Conservation (phyloP, 306 rosid genomes). For the Nissolia schottii region DNA sequence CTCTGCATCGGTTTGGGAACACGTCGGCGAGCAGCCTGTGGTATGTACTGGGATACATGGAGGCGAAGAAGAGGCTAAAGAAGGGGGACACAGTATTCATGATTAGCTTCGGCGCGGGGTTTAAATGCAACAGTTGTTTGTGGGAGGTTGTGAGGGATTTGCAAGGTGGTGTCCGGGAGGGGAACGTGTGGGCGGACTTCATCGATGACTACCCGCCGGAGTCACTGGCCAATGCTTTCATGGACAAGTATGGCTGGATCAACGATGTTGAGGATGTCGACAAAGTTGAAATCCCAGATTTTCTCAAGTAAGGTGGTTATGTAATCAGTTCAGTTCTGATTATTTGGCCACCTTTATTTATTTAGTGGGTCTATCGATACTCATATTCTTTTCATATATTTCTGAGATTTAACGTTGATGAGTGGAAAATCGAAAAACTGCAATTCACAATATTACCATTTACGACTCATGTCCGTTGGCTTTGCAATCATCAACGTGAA, state of each 20-base stretch:
- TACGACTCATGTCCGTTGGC: too few species aligned
- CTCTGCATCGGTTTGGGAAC: slow-evolving; percentile 84
- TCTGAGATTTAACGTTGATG: too few species aligned
- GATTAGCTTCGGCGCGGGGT: slow-evolving; percentile 96
- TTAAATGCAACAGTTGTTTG: slow-evolving; percentile 87
- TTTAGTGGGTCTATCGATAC: too few species aligned
- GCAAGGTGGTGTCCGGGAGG: background rate
- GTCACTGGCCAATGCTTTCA: slow-evolving; percentile 55
- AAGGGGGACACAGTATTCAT: slow-evolving; percentile 62
- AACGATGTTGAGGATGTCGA: slow-evolving; percentile 44
- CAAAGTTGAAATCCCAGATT: slow-evolving; percentile 45
- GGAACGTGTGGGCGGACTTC: slow-evolving; percentile 74
- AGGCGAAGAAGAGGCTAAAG: slow-evolving; percentile 75
- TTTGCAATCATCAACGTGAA: too few species aligned
- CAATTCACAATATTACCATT: too few species aligned
- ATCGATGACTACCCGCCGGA: slow-evolving; percentile 62
- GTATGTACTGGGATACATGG: slow-evolving; percentile 92
- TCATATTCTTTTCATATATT: too few species aligned
- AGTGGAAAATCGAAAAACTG: too few species aligned
- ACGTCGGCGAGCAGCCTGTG: slow-evolving; percentile 85
- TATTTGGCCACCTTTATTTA: too few species aligned
- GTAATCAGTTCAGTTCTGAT: too few species aligned
- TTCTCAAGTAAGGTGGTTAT: slow-evolving; percentile 32
- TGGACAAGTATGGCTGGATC: slow-evolving; percentile 75
- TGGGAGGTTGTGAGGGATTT: slow-evolving; percentile 78